Evolutionary conservation across 108 stramenopile genomes (phyloP).

Genomic region (Conticribra weissflogii): DNA sequence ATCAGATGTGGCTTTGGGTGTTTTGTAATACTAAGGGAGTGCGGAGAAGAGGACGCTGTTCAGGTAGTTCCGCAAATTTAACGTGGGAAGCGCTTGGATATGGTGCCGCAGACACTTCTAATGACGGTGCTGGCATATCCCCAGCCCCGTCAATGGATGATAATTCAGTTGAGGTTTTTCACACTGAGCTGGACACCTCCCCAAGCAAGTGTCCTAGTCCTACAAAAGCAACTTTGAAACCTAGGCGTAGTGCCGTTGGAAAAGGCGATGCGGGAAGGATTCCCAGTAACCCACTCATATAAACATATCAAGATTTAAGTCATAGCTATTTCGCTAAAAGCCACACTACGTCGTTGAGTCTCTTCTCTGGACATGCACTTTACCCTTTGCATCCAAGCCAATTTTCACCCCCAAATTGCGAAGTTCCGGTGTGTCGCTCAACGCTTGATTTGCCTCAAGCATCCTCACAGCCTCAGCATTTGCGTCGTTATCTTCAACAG

Average conservation of each 20-base stretch:
- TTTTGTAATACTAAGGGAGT: not conserved
- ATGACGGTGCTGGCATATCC: not conserved
- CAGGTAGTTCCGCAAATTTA: too few relatives aligned
- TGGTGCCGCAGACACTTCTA: too few relatives aligned
- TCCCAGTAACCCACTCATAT: too few relatives aligned
- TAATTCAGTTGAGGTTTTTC: not conserved
- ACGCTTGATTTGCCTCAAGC: slow-evolving; percentile 71
- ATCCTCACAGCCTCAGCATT: slow-evolving; percentile 68
- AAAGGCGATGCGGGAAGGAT: too few relatives aligned
- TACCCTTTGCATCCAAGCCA: slow-evolving; percentile 65
- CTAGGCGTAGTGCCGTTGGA: not conserved
- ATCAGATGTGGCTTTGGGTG: slow-evolving; percentile 63
- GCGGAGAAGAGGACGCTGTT: too few relatives aligned
- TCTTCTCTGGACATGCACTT: slow-evolving; percentile 53
- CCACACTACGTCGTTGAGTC: not conserved
- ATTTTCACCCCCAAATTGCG: slow-evolving; percentile 67
- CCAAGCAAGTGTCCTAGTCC: not conserved
- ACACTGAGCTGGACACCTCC: not conserved
- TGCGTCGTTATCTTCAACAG: slow-evolving; percentile 64
- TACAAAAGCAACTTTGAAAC: not conserved
- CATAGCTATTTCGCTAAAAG: too few relatives aligned
- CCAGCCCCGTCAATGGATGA: not conserved
- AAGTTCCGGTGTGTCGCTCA: slow-evolving; percentile 66
- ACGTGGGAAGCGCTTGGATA: too few relatives aligned
- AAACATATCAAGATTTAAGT: too few relatives aligned